phyloP scores from a whole-genome alignment of 202 grass and related monocot genomes.

The Tripidium arundinaceum region DNA sequence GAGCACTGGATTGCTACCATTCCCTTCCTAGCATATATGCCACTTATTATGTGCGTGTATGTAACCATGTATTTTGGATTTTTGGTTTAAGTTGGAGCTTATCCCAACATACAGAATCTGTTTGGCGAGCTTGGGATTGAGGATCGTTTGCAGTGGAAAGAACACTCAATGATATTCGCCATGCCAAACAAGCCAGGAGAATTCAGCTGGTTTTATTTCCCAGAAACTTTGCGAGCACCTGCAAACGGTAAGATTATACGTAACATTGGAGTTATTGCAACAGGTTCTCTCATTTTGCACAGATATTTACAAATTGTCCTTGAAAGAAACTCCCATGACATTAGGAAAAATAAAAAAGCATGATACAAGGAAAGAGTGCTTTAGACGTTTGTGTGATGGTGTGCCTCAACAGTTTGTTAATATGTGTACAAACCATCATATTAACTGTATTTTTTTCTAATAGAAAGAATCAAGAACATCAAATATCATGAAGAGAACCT shows the following conservation, averaged over 20 bases:
- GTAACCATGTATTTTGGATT: conserved; percentile 36
- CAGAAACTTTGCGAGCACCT: conserved; percentile 78
- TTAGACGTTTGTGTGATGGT: conserved; percentile 12
- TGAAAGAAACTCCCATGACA: neutral
- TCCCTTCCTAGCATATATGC: conserved; percentile 28
- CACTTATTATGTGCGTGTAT: conserved; percentile 28
- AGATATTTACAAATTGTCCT: neutral
- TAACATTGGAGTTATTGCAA: neutral
- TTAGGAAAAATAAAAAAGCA: neutral
- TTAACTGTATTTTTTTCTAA: neutral
- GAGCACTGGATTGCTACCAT: conserved; percentile 10
- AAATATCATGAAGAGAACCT: neutral
- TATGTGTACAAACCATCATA: neutral
- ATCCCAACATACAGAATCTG: conserved; percentile 97
- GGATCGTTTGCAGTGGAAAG: conserved; percentile 98
- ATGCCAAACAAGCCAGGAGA: conserved; percentile 95
- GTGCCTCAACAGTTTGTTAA: neutral
- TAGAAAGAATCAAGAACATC: conserved; percentile 9
- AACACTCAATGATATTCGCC: conserved; percentile 99
- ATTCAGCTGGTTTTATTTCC: conserved; percentile 97
- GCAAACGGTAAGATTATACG: conserved; percentile 65
- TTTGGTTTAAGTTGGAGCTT: conserved; percentile 92
- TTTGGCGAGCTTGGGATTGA: conserved; percentile 95
- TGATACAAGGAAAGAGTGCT: neutral
- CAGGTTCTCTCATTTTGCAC: conserved; percentile 6